Base-by-base conservation (phyloP, 2,329 filamentous ascomycete species). In the Talaromyces sp. region DNA sequence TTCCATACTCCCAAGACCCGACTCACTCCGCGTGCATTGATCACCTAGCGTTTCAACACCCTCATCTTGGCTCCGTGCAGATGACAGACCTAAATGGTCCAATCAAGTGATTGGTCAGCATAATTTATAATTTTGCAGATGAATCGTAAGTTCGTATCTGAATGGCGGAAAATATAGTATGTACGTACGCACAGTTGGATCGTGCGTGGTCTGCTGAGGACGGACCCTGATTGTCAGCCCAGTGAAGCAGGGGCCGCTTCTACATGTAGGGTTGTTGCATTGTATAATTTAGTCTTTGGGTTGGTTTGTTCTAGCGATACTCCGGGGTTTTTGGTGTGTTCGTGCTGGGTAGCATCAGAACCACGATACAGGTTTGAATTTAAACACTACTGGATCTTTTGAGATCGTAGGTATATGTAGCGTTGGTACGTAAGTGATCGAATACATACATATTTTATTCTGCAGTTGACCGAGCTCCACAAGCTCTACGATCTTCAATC, bases 11-110 rank as follows among this genome's bases (percentile, higher is more conserved):
- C 27, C 27, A 31, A 43, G 6, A 9, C 39, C 41, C 41, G 41
- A 60, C 41, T 56, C 52, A 39, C n/a, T 56, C 52, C 57, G 27
- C n/a, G 57, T 60, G 57, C 57, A 60, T 31, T 45, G 57, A 60
- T 47, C 39, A 27, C 39, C 35, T 37, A 19, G 13, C 24, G 27
- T 48, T 22, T 19, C 58, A 43, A 60, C 58, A 47, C 24, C 7
- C 57, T 33, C 27, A 45, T 47, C 41, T 60, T 45, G 41, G 57
- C 24, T 19, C 22, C 33, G 52, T 37, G 33, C 52, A 56, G 52
- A 56, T 37, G 13, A 16, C 24, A 22, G 33, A 56, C 5, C 5
- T 3, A 19, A 56, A 39, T 11, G 1, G 43, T 16, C 58, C 58
- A 37, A 50, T 37, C 27, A 60, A 39, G 58, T 43, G 58, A 60